These are phyloP conservation scores for Calophaca sinica DNA, from an alignment of 306 rosid species.

Conservation along the genomic window DNA sequence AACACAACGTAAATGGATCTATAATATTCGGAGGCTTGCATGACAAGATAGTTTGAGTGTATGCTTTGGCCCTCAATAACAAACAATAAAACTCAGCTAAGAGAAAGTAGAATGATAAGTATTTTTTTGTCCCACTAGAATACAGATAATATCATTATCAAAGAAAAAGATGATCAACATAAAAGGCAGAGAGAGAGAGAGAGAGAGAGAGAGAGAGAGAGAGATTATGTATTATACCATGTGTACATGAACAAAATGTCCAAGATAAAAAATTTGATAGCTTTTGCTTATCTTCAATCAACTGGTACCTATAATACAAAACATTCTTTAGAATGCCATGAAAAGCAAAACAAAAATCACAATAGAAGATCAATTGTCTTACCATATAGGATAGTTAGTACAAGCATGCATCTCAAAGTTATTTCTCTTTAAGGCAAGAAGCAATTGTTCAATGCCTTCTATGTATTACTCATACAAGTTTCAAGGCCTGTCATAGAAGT, in stretches of 20 bases:
- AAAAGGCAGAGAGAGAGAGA: too few species aligned
- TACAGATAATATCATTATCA: slow-evolving; percentile 7
- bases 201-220: too few species aligned
- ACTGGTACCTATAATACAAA: slow-evolving; percentile 70
- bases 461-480: slow-evolving; percentile 75
- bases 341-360: slow-evolving; percentile 43
- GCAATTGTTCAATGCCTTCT: slow-evolving; percentile 82
- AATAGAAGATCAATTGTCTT: slow-evolving; percentile 36
- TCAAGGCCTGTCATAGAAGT: slow-evolving; percentile 73
- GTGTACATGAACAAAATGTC: slow-evolving; percentile 89
- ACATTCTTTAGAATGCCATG: slow-evolving; percentile 21
- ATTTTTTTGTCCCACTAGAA: neutral
- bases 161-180: too few species aligned
- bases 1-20: slow-evolving; percentile 45
- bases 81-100: slow-evolving; percentile 24
- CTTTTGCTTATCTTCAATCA: slow-evolving; percentile 81
- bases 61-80: slow-evolving; percentile 5
- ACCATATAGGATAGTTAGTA: slow-evolving; percentile 96
- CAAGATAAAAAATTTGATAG: slow-evolving; percentile 83
- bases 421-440: slow-evolving; percentile 65
- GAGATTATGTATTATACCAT: slow-evolving; percentile 54
- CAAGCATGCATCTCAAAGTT: slow-evolving; percentile 95
- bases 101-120: slow-evolving; percentile 33
- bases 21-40: slow-evolving; percentile 15
- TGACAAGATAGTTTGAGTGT: slow-evolving; percentile 26